Percentiles rank a stretch among this genome's conserved stretches.
Evolutionary conservation across 1,284 basidiomycete genomes (phyloP).

Genomic region (Ustilago sp.): DNA sequence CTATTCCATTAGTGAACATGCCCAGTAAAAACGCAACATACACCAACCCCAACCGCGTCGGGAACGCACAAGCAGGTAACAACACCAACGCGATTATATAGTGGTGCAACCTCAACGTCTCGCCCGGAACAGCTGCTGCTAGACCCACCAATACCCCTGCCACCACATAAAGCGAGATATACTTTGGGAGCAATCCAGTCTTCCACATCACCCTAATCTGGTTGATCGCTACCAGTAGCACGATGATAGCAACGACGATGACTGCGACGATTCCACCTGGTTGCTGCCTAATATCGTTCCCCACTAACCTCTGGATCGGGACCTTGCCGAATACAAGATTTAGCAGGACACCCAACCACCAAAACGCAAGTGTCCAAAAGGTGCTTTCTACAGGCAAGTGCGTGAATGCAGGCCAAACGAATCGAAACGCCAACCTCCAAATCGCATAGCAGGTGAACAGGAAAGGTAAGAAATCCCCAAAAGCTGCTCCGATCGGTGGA

Average conservation of each 20-base stretch:
- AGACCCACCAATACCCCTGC: constrained; percentile 79
- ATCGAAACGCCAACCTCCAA: constrained; percentile 82
- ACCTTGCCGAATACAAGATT: constrained; percentile 67
- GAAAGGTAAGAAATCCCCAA: constrained; percentile 81
- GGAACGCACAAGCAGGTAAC: constrained; percentile 82
- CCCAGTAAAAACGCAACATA: constrained; percentile 85
- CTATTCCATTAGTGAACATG: constrained; percentile 74
- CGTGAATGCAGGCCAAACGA: constrained; percentile 79
- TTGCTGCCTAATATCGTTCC: constrained; percentile 77
- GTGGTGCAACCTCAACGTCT: constrained; percentile 69
- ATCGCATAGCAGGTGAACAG: constrained; percentile 84
- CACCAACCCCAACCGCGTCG: constrained; percentile 81
- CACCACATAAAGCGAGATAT: constrained; percentile 71
- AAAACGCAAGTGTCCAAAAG: constrained; percentile 81
- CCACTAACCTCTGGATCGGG: constrained; percentile 74
- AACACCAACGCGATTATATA: constrained; percentile 82
- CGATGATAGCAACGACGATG: constrained; percentile 77
- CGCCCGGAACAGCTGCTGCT: constrained; percentile 76
- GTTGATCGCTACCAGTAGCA: constrained; percentile 73
- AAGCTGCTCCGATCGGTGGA: constrained; percentile 75
- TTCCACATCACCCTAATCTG: constrained; percentile 85
- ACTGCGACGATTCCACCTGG: constrained; percentile 80
- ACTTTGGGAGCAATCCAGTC: constrained; percentile 83
- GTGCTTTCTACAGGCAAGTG: constrained; percentile 79
- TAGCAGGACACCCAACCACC: constrained; percentile 77